phyloP scores from a whole-genome alignment of 768 basidiomycete species.

The Megacollybia marginata region DNA sequence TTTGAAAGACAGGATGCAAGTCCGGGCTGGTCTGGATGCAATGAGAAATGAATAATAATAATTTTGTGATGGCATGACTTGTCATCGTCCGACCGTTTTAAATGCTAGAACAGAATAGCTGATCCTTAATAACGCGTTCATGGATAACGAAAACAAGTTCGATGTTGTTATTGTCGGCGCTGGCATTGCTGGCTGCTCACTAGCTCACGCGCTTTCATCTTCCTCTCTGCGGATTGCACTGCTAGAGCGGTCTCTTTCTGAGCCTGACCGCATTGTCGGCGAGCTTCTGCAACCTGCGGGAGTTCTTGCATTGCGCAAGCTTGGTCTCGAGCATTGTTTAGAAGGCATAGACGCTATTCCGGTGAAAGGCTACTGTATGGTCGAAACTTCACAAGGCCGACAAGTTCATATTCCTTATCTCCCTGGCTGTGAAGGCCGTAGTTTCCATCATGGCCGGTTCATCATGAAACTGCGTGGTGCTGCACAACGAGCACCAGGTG shows the following conservation, averaged over 20 bases:
- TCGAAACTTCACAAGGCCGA: constrained; percentile 41
- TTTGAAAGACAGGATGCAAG: constrained; percentile 17
- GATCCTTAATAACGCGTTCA: neutral
- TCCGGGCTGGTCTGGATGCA: too few relatives aligned
- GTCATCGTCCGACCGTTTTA: too few relatives aligned
- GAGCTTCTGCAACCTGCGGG: constrained; percentile 96
- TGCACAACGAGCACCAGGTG: constrained; percentile 51
- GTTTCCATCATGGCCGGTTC: constrained; percentile 93
- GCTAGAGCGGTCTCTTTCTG: constrained; percentile 84
- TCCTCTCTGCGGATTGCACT: constrained; percentile 71
- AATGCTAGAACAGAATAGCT: too few relatives aligned
- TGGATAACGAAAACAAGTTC: constrained; percentile 29
- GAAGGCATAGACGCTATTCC: constrained; percentile 86
- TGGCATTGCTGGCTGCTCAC: constrained; percentile 81
- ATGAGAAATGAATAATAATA: too few relatives aligned
- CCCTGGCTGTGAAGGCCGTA: constrained; percentile 57
- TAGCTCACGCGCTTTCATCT: constrained; percentile 76
- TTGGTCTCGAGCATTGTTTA: constrained; percentile 72
- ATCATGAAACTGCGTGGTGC: constrained; percentile 70
- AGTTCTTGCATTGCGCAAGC: constrained; percentile 58
- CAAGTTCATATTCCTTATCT: constrained; percentile 91
- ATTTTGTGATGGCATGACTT: too few relatives aligned
- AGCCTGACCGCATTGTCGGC: constrained; percentile 96
- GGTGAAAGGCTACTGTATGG: constrained; percentile 81
- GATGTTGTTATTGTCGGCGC: constrained; percentile 89